Percentiles rank a stretch among this genome's conserved stretches.
Evolutionary conservation across 129 eudicot genomes (phyloP).

Genomic region (Tanacetum coccineum): DNA sequence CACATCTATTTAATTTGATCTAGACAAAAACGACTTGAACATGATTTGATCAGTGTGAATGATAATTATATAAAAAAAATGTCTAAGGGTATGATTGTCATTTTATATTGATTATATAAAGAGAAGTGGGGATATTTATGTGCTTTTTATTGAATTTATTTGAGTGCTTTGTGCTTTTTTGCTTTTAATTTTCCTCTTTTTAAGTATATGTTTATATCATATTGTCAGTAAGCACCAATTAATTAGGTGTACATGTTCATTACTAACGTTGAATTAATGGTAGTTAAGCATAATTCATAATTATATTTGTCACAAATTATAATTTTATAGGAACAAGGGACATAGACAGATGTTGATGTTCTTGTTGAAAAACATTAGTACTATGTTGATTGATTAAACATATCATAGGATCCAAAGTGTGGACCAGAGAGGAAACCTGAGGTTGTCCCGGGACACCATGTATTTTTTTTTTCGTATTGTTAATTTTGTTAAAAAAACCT

Average conservation of each 20-base stretch:
- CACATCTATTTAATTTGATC: too few species aligned
- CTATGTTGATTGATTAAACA: constrained; percentile 12
- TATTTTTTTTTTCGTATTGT: too few species aligned
- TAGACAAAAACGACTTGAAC: too few species aligned
- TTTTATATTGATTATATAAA: too few species aligned
- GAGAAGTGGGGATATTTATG: neutral
- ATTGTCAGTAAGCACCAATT: neutral
- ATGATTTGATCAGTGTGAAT: too few species aligned
- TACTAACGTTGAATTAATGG: neutral
- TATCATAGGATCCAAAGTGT: neutral
- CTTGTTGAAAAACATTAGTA: neutral
- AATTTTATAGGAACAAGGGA: too few species aligned
- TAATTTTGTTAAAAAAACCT: too few species aligned
- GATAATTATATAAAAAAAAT: too few species aligned
- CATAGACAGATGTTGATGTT: neutral
- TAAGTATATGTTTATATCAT: neutral
- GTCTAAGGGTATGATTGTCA: too few species aligned
- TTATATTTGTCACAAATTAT: too few species aligned
- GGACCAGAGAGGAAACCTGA: too few species aligned
- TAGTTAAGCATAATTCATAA: neutral
- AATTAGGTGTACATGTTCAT: neutral
- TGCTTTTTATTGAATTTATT: neutral
- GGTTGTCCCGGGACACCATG: too few species aligned
- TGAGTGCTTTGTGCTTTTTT: neutral
- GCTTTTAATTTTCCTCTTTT: neutral